A percentile compares a stretch with the other conserved stretches of the same genome.
Conservation (phyloP, 1,284 basidiomycete genomes). For the Volvariella surrecta region DNA sequence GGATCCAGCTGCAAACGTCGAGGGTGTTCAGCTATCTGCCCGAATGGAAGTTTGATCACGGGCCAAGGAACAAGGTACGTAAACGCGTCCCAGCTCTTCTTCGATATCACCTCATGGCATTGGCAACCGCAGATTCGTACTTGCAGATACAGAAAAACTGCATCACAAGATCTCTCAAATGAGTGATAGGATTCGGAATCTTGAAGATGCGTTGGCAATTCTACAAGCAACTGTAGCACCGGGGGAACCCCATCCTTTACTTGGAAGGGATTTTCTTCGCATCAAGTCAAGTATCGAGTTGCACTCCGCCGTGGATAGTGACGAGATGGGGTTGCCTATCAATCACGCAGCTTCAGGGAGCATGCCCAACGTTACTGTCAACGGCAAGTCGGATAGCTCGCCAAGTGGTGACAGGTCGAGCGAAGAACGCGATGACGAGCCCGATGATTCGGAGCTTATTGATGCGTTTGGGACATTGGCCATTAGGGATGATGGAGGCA, state of each 20-base stretch:
- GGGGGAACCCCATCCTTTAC: conserved; percentile 50
- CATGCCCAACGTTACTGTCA: no score
- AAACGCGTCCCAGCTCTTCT: background rate
- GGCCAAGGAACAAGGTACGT: conserved; percentile 66
- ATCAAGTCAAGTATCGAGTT: conserved; percentile 62
- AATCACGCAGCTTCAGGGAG: background rate
- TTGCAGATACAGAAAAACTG: conserved; percentile 70
- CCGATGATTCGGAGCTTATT: conserved; percentile 37
- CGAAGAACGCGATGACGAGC: conserved; percentile 25
- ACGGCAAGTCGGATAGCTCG: no score
- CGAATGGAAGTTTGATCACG: conserved; percentile 61
- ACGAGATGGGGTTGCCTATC: conserved; percentile 11
- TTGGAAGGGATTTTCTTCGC: conserved; percentile 53
- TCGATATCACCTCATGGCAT: background rate
- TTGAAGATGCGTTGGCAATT: conserved; percentile 66
- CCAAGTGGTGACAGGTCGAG: no score
- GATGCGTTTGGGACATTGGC: conserved; percentile 58
- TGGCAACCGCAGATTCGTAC: conserved; percentile 53
- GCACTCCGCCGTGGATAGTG: conserved; percentile 41
- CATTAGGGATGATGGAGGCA: conserved; percentile 51
- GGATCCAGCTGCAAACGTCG: conserved; percentile 47
- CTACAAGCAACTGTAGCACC: conserved; percentile 38
- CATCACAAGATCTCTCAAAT: conserved; percentile 66
- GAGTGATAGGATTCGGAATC: conserved; percentile 66
- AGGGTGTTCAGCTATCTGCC: conserved; percentile 69